Conservation (phyloP, 2,329 filamentous ascomycete genomes). For the Neurospora sp. region DNA sequence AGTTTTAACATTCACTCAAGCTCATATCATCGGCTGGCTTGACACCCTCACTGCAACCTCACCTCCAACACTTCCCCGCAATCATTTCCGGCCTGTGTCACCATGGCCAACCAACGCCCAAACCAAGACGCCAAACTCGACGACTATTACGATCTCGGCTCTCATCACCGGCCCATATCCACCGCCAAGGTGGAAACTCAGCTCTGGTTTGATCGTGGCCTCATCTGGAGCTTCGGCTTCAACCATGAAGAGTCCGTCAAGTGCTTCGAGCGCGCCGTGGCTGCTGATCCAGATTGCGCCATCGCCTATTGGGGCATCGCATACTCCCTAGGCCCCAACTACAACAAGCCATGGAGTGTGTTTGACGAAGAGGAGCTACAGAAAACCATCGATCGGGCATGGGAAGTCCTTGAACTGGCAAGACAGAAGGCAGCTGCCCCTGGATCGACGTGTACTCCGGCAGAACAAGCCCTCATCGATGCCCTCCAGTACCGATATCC, state of each 20-base stretch:
- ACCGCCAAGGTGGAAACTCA: conserved; percentile 44
- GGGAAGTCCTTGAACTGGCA: conserved; percentile 23
- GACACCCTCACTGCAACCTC: background rate
- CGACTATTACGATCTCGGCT: conserved; percentile 54
- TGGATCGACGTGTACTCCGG: conserved; percentile 31
- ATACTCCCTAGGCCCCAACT: conserved; percentile 65
- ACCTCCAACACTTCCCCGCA: background rate
- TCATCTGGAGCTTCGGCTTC: conserved; percentile 68
- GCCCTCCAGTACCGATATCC: conserved; percentile 57
- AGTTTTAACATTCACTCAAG: no score
- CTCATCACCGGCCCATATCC: conserved; percentile 44
- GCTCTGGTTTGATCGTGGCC: conserved; percentile 60
- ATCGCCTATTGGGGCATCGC: conserved; percentile 64
- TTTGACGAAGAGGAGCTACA: conserved; percentile 55
- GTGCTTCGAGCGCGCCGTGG: conserved; percentile 54
- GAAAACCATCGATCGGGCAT: conserved; percentile 31
- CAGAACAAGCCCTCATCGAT: conserved; percentile 54
- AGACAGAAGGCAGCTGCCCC: conserved; percentile 19
- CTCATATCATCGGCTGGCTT: background rate
- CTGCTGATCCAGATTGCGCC: conserved; percentile 42
- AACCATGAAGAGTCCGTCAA: conserved; percentile 62
- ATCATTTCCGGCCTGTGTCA: background rate
- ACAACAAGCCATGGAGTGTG: conserved; percentile 66
- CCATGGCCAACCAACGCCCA: background rate
- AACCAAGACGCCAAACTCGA: conserved; percentile 2